Percentiles rank a stretch among this genome's conserved stretches.
These are phyloP conservation scores for Geotrichum ghanense DNA, from an alignment of 805 yeast species.

Conservation along the genomic window DNA sequence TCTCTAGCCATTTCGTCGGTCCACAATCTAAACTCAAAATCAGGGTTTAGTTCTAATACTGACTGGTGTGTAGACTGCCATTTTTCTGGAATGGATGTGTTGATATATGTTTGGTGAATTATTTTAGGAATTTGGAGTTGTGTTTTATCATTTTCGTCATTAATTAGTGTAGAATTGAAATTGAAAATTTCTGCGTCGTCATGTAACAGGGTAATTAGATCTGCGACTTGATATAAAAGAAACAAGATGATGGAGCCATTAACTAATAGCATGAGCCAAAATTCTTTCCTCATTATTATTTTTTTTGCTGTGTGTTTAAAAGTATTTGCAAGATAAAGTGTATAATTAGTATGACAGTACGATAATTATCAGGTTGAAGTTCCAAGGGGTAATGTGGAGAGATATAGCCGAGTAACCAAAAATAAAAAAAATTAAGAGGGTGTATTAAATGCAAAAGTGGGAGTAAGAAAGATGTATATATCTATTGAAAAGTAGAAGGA, in stretches of 20 bases:
- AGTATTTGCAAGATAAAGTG: no score
- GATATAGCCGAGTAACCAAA: no score
- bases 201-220: slow-evolving; percentile 59
- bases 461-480: no score
- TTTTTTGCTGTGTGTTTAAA: no score
- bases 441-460: no score
- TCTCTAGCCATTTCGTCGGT: slow-evolving; percentile 75
- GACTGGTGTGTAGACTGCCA: slow-evolving; percentile 73
- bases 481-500: no score
- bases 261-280: slow-evolving; percentile 13
- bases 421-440: no score
- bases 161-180: slow-evolving; percentile 5
- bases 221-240: slow-evolving; percentile 53
- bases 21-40: slow-evolving; percentile 76
- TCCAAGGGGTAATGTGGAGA: no score
- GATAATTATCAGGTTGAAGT: no score
- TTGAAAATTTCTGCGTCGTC: slow-evolving; percentile 35
- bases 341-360: no score
- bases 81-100: slow-evolving; percentile 60
- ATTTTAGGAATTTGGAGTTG: slow-evolving; percentile 65
- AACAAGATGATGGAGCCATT: slow-evolving; percentile 23
- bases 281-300: slow-evolving; percentile 13
- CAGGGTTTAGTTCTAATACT: slow-evolving; percentile 73
- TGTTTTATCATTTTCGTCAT: no score
- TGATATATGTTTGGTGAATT: slow-evolving; percentile 88